Percentiles rank a stretch among this genome's conserved stretches.
These are phyloP conservation scores for Calendula officinalis DNA, from an alignment of 129 eudicot genomes.

Conservation along the genomic window DNA sequence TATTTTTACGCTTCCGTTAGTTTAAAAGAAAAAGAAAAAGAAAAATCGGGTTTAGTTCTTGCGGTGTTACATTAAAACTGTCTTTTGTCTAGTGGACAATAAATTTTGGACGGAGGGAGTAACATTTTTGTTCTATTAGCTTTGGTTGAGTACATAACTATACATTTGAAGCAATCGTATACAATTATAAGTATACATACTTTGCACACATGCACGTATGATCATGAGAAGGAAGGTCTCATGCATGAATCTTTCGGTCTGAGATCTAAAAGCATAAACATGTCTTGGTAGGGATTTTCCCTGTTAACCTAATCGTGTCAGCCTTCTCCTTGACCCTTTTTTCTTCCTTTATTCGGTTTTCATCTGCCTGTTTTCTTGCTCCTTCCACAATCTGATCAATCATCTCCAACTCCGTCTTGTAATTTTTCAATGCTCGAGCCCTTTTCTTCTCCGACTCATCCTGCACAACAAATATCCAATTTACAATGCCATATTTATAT, in stretches of 20 bases:
- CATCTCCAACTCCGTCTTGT: conserved; percentile 44
- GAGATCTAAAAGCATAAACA: conserved; percentile 60
- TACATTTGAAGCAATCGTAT: background rate
- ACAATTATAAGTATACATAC: background rate
- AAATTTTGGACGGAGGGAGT: no score
- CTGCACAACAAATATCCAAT: conserved; percentile 41
- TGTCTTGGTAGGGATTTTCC: conserved; percentile 61
- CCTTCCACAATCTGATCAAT: conserved; percentile 65
- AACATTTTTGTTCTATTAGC: no score
- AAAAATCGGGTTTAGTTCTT: no score
- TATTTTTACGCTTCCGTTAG: no score
- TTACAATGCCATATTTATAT: background rate
- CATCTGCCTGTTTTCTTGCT: conserved; percentile 67
- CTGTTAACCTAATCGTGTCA: conserved; percentile 58
- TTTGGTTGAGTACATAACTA: no score
- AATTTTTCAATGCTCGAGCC: conserved; percentile 46
- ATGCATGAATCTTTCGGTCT: background rate
- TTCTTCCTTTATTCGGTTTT: conserved; percentile 58
- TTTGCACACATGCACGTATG: background rate
- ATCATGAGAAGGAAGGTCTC: conserved; percentile 8
- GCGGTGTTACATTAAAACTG: no score
- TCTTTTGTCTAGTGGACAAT: no score
- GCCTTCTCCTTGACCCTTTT: conserved; percentile 71
- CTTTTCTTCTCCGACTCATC: conserved; percentile 51
- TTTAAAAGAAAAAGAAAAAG: no score